Evolutionary conservation across 192 early-diverging fungal species (phyloP).

Genomic region (Coemansia sp.): DNA sequence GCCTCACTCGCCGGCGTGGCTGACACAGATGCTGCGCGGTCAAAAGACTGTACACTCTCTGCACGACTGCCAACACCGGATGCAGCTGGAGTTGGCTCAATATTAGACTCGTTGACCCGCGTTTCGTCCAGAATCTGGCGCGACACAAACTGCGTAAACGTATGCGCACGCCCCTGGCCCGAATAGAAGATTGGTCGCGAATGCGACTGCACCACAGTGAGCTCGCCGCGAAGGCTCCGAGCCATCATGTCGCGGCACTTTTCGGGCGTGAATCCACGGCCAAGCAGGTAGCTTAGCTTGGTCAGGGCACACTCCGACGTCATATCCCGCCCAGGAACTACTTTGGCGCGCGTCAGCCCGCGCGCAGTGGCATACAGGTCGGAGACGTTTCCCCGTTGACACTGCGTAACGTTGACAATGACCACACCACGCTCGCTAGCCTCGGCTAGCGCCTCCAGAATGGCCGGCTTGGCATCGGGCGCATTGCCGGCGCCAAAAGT

Average conservation of each 20-base stretch:
- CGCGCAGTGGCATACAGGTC: constrained; percentile 90
- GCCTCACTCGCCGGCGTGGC: not conserved
- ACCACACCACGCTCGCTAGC: constrained; percentile 91
- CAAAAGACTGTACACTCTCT: not conserved
- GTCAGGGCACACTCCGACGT: constrained; percentile 94
- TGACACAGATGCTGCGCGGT: not conserved
- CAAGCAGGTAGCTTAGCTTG: constrained; percentile 90
- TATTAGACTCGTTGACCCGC: constrained; percentile 26
- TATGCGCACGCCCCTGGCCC: constrained; percentile 28
- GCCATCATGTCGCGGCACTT: constrained; percentile 77
- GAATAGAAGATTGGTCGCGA: constrained; percentile 44
- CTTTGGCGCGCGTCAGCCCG: constrained; percentile 70
- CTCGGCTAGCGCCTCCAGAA: constrained; percentile 76
- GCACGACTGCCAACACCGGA: not conserved
- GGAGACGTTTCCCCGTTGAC: constrained; percentile 74
- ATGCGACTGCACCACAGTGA: constrained; percentile 59
- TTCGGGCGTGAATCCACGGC: constrained; percentile 60
- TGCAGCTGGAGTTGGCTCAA: constrained; percentile 17
- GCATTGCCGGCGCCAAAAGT: constrained; percentile 98
- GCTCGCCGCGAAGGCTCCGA: constrained; percentile 85
- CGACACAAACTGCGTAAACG: constrained; percentile 49
- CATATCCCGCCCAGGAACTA: constrained; percentile 91
- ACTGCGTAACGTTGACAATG: constrained; percentile 96
- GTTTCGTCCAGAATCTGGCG: constrained; percentile 51
- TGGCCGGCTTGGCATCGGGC: constrained; percentile 79